These are phyloP conservation scores for Escovopsis sp. DNA, from an alignment of 2,329 filamentous ascomycete genomes.

Conservation along the genomic window DNA sequence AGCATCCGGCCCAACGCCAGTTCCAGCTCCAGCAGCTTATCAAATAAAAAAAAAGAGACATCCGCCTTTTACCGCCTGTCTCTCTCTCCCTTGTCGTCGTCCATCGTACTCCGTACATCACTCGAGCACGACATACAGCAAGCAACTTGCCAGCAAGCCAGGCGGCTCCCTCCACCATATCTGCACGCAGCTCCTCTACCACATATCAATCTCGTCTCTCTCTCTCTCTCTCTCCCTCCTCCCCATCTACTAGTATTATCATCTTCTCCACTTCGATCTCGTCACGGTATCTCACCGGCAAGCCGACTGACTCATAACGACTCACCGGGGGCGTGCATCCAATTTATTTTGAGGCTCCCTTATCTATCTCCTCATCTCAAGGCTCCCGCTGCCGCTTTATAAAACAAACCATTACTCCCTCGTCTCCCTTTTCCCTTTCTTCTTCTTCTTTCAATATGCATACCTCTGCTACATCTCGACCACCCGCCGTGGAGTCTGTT, in stretches of 20 bases:
- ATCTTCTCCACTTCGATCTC: no score
- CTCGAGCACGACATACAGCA: constrained; percentile 1
- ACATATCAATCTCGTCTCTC: constrained; percentile 13
- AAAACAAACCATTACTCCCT: neutral
- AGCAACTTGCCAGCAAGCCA: no score
- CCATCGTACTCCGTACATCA: neutral
- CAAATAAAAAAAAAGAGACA: constrained; percentile 9
- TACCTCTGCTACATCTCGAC: constrained; percentile 13
- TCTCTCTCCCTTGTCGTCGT: constrained; percentile 10
- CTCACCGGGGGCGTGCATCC: no score
- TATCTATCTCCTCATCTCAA: no score
- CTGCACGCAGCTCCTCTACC: no score
- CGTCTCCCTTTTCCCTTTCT: neutral
- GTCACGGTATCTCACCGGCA: neutral
- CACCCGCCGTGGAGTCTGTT: constrained; percentile 12
- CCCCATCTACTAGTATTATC: no score
- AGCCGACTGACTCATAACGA: constrained; percentile 11
- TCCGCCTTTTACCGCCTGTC: no score
- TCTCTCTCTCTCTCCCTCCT: constrained; percentile 3
- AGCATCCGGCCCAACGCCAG: constrained; percentile 5
- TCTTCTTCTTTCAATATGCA: constrained; percentile 15
- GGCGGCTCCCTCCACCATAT: no score
- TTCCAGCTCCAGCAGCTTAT: constrained; percentile 9
- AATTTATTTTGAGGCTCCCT: no score
- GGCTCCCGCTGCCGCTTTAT: constrained; percentile 1